Base-by-base conservation (phyloP, 2,329 filamentous ascomycete species). In the Calonectria pteridis region DNA sequence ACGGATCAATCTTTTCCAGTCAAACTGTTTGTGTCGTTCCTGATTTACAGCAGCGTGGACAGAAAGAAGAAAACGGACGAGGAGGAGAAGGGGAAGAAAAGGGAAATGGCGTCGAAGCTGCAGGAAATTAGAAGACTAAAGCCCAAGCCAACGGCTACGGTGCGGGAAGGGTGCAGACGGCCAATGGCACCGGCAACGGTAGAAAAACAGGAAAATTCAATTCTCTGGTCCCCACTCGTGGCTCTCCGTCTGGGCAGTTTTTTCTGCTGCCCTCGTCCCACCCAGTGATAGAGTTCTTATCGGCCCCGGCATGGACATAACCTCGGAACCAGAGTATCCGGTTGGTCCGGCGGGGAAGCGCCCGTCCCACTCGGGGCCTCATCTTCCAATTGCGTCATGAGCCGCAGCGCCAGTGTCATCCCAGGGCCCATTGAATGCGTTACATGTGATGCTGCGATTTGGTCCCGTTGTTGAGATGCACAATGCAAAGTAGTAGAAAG, bases 291-390 rank as follows among this genome's bases (percentile, higher is more conserved):
- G 55, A 59, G 55, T 59, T 59, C 55, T 59, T 59, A 59, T 59
- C 55, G 55, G 33, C 23, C 28, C 55, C 35, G 23, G 23, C 33
- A 11, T 20, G 26, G 26, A 40, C 55, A 37, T 16, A 28, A 23
- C 33, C 55, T 59, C 55, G 55, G 55, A 59, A 59, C 31, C n/a
- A 37, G 33, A 40, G 6, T 40, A 18, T 26, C 55, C 55, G 55
- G 55, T 59, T 59, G 55, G 55, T 28, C 55, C 55, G 55, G 55
- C 55, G 55, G 55, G 55, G 33, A 59, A n/a, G 55, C 33, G n/a
- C 13, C 6, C 55, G 55, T 59, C 55, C 55, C 55, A 59, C 55
- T 28, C 23, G 35, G 18, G 55, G 13, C 55, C 33, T 35, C 53
- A 23, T 35, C 31, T 26, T 26, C 33, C 33, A 37, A 40, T 59